Evolutionary conservation across 495 filamentous ascomycete species (phyloP), one percentile per base, ranked within the genome.

Genomic region (Bathelium albidoporum): DNA sequence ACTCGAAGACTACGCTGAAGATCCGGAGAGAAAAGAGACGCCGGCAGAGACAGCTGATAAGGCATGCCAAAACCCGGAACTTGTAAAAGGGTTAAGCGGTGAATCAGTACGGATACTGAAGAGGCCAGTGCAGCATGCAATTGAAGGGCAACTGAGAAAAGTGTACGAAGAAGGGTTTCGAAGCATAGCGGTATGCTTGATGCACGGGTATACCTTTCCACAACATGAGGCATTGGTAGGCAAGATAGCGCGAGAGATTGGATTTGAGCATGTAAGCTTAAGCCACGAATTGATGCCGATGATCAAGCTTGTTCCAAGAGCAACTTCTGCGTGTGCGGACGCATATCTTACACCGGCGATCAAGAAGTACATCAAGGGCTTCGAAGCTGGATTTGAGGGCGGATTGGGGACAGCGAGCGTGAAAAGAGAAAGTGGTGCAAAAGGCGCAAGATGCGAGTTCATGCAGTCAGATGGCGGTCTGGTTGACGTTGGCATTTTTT

Each of bases 331-430:
- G 11, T 95, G 91, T 31, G 94, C 93, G 5, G 94, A 98, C 77
- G 94, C 94, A 2, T 98, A 98, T 71, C 81, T 98, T 4, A 97
- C 94, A 1, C 94, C 94, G 0, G 89, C 91, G 11, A 97, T 98
- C 70, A 91, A 91, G 72, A 91, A 92, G 73, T 98, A 98, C 72
- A 95, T 97, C 68, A 80, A 85, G 32, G 93, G 92, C 1, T 97
- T 98, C 67, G 85, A 88, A 59, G 80, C 79, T 55, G 87, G 88
- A 0, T 91, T 93, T 68, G 79, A 79, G 32, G 86, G 88, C 18
- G 87, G 87, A 0, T 72, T 91, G 2, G 88, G 87, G 9, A 80
- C 82, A 4, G 79, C 82, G 60, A 89, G 85, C 44, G 84, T 94
- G 9, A 83, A 83, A 64, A 71, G 75, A 2, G 77, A 81, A 53